Evolutionary conservation across 2,329 filamentous ascomycete species (phyloP), one percentile per base, ranked within the genome.

Genomic region (Dactylellina drechsleri): DNA sequence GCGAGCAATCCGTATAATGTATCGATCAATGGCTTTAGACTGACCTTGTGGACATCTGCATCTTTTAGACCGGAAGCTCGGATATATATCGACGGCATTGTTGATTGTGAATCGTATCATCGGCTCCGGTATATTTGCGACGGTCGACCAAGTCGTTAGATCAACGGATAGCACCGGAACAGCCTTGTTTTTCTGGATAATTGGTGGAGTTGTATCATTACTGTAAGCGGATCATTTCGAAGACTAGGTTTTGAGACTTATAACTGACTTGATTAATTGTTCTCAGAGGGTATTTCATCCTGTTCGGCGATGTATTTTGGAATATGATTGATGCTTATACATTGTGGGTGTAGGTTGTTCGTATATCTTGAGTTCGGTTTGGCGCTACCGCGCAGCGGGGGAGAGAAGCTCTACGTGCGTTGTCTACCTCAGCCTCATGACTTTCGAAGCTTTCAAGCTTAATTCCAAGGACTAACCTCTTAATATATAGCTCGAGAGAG

Each of bases 361-460:
- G 87, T 90, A 4, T 89, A 86, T 79, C 84, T 90, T 58, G 88
- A 89, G 78, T 89, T 89, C 77, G 88, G 87, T 16, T 83, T 87
- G 2, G 87, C 86, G 4, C 87, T 89, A 45, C 88, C 88, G 4
- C 83, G 86, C 40, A 88, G 86, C 15, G 88, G 88, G 15, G 88
- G 88, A 20, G 87, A 89, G 77, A 90, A 90, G 83, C 87, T 88
- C 7, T 74, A 74, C 67, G 70, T 74, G 70, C 70, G 70, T 74
- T 74, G 62, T 45, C 31, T 10, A 7, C 6, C 10, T 36, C 31
- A 36, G 10, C 31, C 5, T 36, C 31, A 36, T 8, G 31, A 36
- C 5, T n/a, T 47, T 18, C 5, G n/a, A 43, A 43, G 40, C 10
- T 43, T 12, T 43, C 40, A n/a, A 43, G 12, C 12, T n/a, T 12